These are phyloP conservation scores for Talaromyces sp. DNA, from an alignment of 2,329 filamentous ascomycete genomes.

Conservation along the genomic window DNA sequence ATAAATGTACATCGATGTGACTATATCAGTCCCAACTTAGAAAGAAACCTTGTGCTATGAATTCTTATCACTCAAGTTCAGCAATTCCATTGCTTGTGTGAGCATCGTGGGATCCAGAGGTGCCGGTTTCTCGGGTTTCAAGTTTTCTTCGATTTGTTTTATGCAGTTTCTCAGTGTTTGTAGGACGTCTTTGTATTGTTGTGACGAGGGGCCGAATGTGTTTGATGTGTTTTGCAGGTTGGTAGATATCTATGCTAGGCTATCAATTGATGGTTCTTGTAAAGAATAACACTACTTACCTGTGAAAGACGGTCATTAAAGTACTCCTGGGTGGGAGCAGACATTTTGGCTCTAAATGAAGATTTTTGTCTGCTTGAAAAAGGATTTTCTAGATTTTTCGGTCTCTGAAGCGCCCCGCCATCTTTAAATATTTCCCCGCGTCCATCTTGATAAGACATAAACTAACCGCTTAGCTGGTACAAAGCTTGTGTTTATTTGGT, in stretches of 20 bases:
- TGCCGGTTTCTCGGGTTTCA: neutral
- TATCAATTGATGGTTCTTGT: no score
- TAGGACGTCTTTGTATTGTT: constrained; percentile 33
- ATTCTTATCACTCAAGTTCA: constrained; percentile 20
- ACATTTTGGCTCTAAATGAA: neutral
- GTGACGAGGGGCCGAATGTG: constrained; percentile 35
- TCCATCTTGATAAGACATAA: no score
- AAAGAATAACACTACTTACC: neutral
- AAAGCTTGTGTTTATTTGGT: no score
- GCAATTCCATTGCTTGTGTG: constrained; percentile 29
- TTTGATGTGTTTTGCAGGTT: constrained; percentile 38
- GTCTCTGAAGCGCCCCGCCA: no score
- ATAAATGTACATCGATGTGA: neutral
- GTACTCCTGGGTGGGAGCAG: neutral
- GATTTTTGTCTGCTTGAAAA: no score
- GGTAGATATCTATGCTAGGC: constrained; percentile 30
- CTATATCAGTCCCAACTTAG: no score
- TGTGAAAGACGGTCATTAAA: neutral
- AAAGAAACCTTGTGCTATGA: no score
- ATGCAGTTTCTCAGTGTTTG: constrained; percentile 31
- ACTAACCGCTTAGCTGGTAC: no score
- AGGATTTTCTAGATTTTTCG: no score
- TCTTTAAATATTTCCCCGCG: no score
- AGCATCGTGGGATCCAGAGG: constrained; percentile 25
- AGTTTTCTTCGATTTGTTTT: constrained; percentile 19